phyloP scores from a whole-genome alignment of 208 protist species.

The Acanthamoeba polyphaga region DNA sequence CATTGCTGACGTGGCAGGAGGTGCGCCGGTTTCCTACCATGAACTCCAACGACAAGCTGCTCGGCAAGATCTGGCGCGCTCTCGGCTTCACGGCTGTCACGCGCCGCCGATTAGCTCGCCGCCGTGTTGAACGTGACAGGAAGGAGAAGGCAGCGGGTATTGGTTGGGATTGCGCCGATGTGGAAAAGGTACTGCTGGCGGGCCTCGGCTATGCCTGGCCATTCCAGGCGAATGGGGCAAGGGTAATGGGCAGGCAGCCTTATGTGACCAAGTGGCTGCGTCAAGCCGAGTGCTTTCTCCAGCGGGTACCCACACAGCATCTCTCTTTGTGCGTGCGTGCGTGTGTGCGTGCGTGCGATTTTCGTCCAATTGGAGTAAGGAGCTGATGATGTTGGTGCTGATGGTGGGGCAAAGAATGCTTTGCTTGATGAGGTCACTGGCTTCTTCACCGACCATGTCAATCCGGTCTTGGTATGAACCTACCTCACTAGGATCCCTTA shows the following conservation, averaged over 20 bases:
- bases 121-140: too few relatives aligned
- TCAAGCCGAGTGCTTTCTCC: neutral
- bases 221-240: too few relatives aligned
- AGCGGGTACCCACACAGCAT: neutral
- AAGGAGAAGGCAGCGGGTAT: neutral
- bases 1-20: too few relatives aligned
- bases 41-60: neutral
- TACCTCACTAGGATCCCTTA: too few relatives aligned
- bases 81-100: neutral
- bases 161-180: neutral
- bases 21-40: too few relatives aligned
- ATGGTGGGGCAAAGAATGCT: too few relatives aligned
- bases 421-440: neutral
- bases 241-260: too few relatives aligned
- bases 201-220: neutral
- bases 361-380: too few relatives aligned
- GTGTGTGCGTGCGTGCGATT: too few relatives aligned
- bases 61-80: neutral
- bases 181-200: neutral
- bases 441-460: neutral
- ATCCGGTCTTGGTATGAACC: neutral
- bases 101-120: too few relatives aligned
- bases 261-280: neutral
- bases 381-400: too few relatives aligned
- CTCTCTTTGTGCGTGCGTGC: too few relatives aligned